These are phyloP conservation scores for Talaromyces sp. DNA, from an alignment of 2,329 filamentous ascomycete genomes.

Conservation along the genomic window DNA sequence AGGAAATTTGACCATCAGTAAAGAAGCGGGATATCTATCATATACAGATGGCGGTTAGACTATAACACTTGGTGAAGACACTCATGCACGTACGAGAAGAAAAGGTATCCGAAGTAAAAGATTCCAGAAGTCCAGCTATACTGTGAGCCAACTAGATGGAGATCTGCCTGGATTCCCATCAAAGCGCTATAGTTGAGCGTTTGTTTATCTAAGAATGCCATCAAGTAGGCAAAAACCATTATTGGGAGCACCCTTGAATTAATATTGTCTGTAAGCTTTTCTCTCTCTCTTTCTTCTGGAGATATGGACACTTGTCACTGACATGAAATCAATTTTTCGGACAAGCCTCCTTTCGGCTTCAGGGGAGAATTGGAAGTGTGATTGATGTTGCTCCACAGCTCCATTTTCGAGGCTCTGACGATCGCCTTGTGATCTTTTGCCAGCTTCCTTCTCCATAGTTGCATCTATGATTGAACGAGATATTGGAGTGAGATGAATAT, in stretches of 20 bases:
- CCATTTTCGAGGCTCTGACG: constrained; percentile 13
- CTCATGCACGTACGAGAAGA: constrained; percentile 27
- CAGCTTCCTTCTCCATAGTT: not conserved
- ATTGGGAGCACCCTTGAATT: constrained; percentile 25
- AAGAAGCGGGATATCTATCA: constrained; percentile 33
- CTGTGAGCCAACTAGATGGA: constrained; percentile 27
- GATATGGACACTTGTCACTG: too few species aligned
- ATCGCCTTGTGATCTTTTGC: not conserved
- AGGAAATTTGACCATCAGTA: constrained; percentile 40
- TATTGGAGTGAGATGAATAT: not conserved
- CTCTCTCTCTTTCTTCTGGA: too few species aligned
- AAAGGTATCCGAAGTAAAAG: constrained; percentile 32
- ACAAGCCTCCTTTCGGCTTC: constrained; percentile 24
- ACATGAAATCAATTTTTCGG: constrained; percentile 27
- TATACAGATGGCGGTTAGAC: too few species aligned
- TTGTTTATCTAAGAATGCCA: constrained; percentile 42
- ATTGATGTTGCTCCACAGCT: constrained; percentile 13
- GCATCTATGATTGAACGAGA: not conserved
- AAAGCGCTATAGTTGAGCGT: constrained; percentile 36
- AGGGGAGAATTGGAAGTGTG: constrained; percentile 13
- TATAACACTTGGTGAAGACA: not conserved
- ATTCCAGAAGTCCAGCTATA: constrained; percentile 28
- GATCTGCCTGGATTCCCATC: constrained; percentile 37
- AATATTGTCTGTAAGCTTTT: not conserved
- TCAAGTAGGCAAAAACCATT: constrained; percentile 31